Conservation (phyloP, 257 asterid genomes). For the Catharanthus roseus region DNA sequence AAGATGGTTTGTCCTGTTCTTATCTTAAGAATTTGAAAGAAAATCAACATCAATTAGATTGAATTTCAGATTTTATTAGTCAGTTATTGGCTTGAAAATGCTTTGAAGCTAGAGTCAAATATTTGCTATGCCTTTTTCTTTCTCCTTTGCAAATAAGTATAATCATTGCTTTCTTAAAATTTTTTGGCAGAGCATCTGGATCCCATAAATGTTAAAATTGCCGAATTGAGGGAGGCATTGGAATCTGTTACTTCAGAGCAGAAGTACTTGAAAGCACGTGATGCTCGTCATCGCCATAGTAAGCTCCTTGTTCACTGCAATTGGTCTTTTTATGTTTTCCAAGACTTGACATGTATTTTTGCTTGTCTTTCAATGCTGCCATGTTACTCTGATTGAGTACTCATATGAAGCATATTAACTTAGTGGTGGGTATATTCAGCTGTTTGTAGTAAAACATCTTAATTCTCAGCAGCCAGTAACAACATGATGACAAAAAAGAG, state of each 20-base stretch:
- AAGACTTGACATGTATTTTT: background rate
- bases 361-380: background rate
- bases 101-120: background rate
- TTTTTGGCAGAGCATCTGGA: conserved; percentile 60
- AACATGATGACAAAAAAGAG: too few relatives aligned
- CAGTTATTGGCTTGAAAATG: background rate
- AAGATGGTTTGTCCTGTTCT: conserved; percentile 59
- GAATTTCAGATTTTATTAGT: background rate
- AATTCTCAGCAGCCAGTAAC: background rate
- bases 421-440: background rate
- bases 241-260: conserved; percentile 73
- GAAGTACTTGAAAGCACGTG: conserved; percentile 72
- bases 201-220: conserved; percentile 78
- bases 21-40: conserved; percentile 1
- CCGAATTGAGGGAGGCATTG: conserved; percentile 81
- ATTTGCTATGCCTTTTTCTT: conserved; percentile 2
- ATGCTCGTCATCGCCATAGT: conserved; percentile 73
- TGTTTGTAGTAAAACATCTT: background rate
- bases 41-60: background rate
- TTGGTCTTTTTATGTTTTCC: background rate
- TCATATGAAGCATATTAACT: background rate
- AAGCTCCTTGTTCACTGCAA: conserved; percentile 22
- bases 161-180: conserved; percentile 9
- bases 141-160: conserved; percentile 8
- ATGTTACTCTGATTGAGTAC: background rate